Percentiles rank a stretch among this genome's conserved stretches.
phyloP scores from a whole-genome alignment of 495 filamentous ascomycete genomes.

The Extremus antarcticus region DNA sequence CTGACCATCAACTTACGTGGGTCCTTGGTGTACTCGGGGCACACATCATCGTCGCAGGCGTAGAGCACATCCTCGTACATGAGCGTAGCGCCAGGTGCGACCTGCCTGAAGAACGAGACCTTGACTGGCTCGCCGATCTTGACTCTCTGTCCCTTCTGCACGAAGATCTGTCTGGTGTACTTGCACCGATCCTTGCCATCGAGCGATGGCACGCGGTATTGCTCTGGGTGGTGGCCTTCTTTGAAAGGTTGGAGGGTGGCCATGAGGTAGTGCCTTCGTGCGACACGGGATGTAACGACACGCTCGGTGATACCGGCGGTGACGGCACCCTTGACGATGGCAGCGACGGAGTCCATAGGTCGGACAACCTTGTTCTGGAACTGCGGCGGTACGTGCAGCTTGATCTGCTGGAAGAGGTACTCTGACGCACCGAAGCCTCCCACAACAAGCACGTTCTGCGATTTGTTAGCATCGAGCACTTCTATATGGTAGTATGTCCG shows the following conservation, averaged over 20 bases:
- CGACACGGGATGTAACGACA: slow-evolving; percentile 91
- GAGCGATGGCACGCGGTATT: slow-evolving; percentile 90
- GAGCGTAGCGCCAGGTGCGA: slow-evolving; percentile 90
- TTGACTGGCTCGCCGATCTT: slow-evolving; percentile 99
- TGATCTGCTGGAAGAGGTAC: slow-evolving; percentile 73
- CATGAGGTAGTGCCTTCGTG: slow-evolving; percentile 98
- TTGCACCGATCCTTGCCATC: slow-evolving; percentile 98
- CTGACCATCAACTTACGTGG: slow-evolving; percentile 60
- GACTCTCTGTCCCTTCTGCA: slow-evolving; percentile 96
- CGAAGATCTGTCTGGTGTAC: slow-evolving; percentile 96
- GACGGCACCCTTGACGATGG: slow-evolving; percentile 67
- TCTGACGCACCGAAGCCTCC: slow-evolving; percentile 67
- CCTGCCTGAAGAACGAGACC: slow-evolving; percentile 96
- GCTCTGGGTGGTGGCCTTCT: slow-evolving; percentile 94
- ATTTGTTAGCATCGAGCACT: slow-evolving; percentile 22
- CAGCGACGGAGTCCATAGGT: slow-evolving; percentile 67
- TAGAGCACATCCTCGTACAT: slow-evolving; percentile 99
- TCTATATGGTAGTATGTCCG: neutral
- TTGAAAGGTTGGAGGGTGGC: slow-evolving; percentile 98
- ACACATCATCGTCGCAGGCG: slow-evolving; percentile 95
- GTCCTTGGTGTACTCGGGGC: slow-evolving; percentile 98
- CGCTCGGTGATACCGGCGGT: slow-evolving; percentile 92
- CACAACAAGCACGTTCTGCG: slow-evolving; percentile 60
- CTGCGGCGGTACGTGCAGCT: slow-evolving; percentile 69
- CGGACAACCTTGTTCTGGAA: slow-evolving; percentile 69